Evolutionary conservation across 2,329 filamentous ascomycete species (phyloP).

Genomic region (Cladophialophora carrionii): DNA sequence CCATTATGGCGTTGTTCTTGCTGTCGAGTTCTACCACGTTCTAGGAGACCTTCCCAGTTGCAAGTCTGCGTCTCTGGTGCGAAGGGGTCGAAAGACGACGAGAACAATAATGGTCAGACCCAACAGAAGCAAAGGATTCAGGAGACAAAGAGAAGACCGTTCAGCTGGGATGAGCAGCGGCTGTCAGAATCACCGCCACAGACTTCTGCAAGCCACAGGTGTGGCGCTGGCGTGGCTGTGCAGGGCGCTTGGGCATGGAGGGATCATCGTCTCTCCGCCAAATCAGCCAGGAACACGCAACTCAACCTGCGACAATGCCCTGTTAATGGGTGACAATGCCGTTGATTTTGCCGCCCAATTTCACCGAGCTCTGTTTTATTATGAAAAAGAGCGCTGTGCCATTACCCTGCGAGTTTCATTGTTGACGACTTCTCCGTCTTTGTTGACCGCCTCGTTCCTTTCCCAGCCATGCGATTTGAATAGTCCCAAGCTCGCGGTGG

Average conservation of each 20-base stretch:
- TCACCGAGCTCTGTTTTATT: constrained; percentile 12
- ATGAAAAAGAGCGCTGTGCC: constrained; percentile 15
- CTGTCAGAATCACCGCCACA: constrained; percentile 1
- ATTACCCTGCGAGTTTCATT: constrained; percentile 17
- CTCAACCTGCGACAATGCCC: constrained; percentile 25
- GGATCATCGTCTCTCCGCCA: constrained; percentile 8
- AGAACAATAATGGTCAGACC: neutral
- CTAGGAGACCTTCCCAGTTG: neutral
- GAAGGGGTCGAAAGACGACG: no score
- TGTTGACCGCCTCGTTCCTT: constrained; percentile 29
- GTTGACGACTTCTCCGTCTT: constrained; percentile 14
- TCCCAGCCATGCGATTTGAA: constrained; percentile 34
- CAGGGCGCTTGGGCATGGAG: constrained; percentile 7
- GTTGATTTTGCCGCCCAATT: constrained; percentile 30
- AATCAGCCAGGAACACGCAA: constrained; percentile 34
- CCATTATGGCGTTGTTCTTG: neutral
- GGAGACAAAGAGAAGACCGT: neutral
- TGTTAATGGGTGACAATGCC: constrained; percentile 33
- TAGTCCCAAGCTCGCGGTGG: constrained; percentile 7
- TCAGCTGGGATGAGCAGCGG: constrained; percentile 6
- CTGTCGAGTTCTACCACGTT: neutral
- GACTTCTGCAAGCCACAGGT: constrained; percentile 6
- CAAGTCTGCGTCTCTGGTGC: no score
- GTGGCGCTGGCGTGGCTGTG: constrained; percentile 24
- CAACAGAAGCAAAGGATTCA: neutral